These are phyloP conservation scores for Monilinia laxa DNA, from an alignment of 2,329 filamentous ascomycete species.

Conservation along the genomic window DNA sequence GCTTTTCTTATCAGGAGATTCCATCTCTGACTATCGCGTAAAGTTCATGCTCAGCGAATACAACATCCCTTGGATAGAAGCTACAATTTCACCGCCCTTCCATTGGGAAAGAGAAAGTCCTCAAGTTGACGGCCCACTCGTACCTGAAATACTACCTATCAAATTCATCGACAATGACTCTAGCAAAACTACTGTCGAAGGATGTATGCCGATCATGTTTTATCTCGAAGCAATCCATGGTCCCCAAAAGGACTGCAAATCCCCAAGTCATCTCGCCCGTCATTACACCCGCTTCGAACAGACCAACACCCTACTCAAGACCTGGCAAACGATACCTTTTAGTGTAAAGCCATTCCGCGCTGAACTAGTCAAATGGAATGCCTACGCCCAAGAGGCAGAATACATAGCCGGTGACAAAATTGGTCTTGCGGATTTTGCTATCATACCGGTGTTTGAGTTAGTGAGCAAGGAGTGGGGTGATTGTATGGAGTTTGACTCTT, in stretches of 20 bases:
- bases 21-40: conserved; percentile 50
- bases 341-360: conserved; percentile 29
- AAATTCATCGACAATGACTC: conserved; percentile 57
- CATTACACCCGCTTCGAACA: conserved; percentile 36
- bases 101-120: conserved; percentile 36
- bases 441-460: conserved; percentile 56
- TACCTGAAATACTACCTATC: conserved; percentile 41
- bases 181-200: conserved; percentile 48
- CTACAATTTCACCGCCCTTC: conserved; percentile 34
- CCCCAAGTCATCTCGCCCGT: conserved; percentile 33
- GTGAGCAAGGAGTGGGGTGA: conserved; percentile 43
- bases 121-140: conserved; percentile 26
- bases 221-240: conserved; percentile 60
- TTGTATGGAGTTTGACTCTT: conserved; percentile 38
- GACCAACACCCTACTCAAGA: conserved; percentile 29
- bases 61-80: conserved; percentile 44
- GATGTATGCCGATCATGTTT: conserved; percentile 54
- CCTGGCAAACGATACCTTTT: conserved; percentile 33
- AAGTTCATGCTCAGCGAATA: conserved; percentile 52
- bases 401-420: conserved; percentile 49
- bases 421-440: conserved; percentile 54
- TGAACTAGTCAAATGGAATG: conserved; percentile 38
- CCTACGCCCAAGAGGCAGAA: conserved; percentile 27
- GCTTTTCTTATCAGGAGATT: conserved; percentile 52
- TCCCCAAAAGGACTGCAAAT: conserved; percentile 8